Percentiles rank a stretch among this genome's conserved stretches.
These are phyloP conservation scores for Talaromyces islandicus DNA, from an alignment of 2,329 filamentous ascomycete species.

Conservation along the genomic window DNA sequence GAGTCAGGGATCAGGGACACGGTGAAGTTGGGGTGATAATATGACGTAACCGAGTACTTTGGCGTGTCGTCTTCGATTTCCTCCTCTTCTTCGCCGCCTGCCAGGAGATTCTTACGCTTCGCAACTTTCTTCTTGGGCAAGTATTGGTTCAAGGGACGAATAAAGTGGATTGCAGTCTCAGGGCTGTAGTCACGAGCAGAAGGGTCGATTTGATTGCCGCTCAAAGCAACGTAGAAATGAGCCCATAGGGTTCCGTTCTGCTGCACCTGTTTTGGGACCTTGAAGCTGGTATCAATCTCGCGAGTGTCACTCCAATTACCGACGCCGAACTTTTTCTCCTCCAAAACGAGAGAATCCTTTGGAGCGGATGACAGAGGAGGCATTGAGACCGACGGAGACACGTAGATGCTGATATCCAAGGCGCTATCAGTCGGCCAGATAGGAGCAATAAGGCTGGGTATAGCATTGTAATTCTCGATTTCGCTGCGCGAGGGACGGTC, in stretches of 20 bases:
- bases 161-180: slow-evolving; percentile 73
- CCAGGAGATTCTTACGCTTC: slow-evolving; percentile 81
- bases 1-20: slow-evolving; percentile 78
- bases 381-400: slow-evolving; percentile 68
- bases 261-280: slow-evolving; percentile 73
- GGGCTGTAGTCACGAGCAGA: slow-evolving; percentile 65
- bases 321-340: slow-evolving; percentile 73
- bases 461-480: slow-evolving; percentile 40
- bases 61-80: slow-evolving; percentile 48
- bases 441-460: slow-evolving; percentile 67
- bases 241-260: slow-evolving; percentile 91
- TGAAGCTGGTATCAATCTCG: slow-evolving; percentile 68
- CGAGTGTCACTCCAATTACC: slow-evolving; percentile 76
- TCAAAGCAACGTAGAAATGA: slow-evolving; percentile 81
- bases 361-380: slow-evolving; percentile 58
- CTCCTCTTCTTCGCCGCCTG: slow-evolving; percentile 44
- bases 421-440: slow-evolving; percentile 78
- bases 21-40: slow-evolving; percentile 93
- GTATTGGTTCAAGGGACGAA: slow-evolving; percentile 81
- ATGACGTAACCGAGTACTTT: slow-evolving; percentile 70
- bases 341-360: slow-evolving; percentile 64
- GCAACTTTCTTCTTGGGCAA: slow-evolving; percentile 81
- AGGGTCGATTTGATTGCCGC: slow-evolving; percentile 72
- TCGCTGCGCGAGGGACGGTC: slow-evolving; percentile 52
- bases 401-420: slow-evolving; percentile 78